These are phyloP conservation scores for Silene coronaria DNA, from an alignment of 179 eudicot genomes.

Conservation along the genomic window DNA sequence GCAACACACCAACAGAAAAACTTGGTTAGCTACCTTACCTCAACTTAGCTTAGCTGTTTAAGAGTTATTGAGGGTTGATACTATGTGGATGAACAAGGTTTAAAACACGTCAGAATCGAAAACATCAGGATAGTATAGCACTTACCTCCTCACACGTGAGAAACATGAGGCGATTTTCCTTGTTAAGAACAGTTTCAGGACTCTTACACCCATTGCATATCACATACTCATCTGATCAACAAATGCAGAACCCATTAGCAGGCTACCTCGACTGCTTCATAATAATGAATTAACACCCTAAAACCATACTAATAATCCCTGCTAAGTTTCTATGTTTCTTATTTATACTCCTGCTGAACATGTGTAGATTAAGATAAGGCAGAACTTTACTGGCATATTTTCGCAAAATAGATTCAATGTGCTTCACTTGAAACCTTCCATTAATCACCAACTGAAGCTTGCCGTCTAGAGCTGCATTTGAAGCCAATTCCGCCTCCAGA, in stretches of 20 bases:
- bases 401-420: constrained; percentile 81
- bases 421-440: constrained; percentile 94
- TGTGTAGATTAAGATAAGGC: neutral
- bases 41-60: neutral
- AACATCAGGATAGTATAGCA: neutral
- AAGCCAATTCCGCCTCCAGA: constrained; percentile 91
- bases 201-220: constrained; percentile 94
- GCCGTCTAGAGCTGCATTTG: constrained; percentile 88
- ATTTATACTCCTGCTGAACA: no score
- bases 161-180: constrained; percentile 83
- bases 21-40: neutral
- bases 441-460: constrained; percentile 74
- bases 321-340: no score
- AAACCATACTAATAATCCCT: no score
- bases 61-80: no score
- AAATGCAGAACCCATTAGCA: neutral
- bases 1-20: constrained; percentile 5
- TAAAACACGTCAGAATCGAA: no score
- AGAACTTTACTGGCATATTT: constrained; percentile 72
- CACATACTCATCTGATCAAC: constrained; percentile 62
- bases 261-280: no score
- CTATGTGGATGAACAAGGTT: no score
- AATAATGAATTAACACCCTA: no score
- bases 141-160: constrained; percentile 81
- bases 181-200: constrained; percentile 76